These are phyloP conservation scores for Gossypium schwendimanii DNA, from an alignment of 441 rosid species.

Conservation along the genomic window DNA sequence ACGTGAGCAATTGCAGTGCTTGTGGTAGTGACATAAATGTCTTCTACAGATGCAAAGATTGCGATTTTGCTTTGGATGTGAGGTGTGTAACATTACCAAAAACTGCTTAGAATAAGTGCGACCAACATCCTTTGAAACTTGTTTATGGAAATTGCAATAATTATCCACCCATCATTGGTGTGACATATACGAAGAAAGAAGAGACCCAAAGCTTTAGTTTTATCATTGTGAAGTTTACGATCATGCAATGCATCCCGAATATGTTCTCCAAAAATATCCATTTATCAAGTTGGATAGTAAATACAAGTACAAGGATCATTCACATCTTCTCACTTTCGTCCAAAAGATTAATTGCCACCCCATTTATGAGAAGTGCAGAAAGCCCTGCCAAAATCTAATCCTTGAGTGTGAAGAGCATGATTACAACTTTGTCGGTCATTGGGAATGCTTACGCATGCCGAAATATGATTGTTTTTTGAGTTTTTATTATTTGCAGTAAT, in stretches of 20 bases:
- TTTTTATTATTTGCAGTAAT: too few relatives aligned
- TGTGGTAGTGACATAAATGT: background rate
- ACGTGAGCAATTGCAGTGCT: background rate
- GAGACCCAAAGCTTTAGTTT: too few relatives aligned
- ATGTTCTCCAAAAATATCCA: too few relatives aligned
- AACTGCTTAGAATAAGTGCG: background rate
- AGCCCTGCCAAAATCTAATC: background rate
- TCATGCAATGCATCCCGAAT: too few relatives aligned
- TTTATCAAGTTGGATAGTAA: too few relatives aligned
- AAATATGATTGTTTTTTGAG: too few relatives aligned
- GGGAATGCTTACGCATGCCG: background rate
- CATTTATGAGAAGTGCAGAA: background rate
- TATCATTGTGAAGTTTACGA: too few relatives aligned
- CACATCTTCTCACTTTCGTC: too few relatives aligned
- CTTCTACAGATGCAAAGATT: background rate
- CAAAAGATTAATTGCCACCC: background rate
- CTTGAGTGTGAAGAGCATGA: background rate
- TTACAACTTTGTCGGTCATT: background rate
- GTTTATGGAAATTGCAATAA: background rate
- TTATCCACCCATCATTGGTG: slow-evolving; percentile 3
- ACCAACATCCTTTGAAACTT: slow-evolving; percentile 17
- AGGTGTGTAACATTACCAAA: background rate
- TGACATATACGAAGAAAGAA: slow-evolving; percentile 13
- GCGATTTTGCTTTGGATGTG: background rate
- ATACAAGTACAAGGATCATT: too few relatives aligned